Percentiles rank a stretch among this genome's conserved stretches.
These are phyloP conservation scores for Glycine soja DNA, from an alignment of 306 rosid genomes.

Conservation along the genomic window DNA sequence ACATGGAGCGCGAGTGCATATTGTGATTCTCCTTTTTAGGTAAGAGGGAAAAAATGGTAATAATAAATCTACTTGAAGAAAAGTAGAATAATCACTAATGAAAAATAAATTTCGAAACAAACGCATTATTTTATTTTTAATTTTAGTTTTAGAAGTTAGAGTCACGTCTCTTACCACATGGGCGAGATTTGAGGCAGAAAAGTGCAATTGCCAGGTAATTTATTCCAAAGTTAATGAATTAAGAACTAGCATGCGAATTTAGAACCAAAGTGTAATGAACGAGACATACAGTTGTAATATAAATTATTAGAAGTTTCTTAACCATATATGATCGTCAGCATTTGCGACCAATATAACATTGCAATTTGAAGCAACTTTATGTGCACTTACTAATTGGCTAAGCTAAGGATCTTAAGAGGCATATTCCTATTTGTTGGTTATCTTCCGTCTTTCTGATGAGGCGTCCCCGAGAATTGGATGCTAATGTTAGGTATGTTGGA, in stretches of 20 bases:
- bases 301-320: not conserved
- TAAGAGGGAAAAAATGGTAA: not conserved
- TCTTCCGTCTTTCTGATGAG: not conserved
- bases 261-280: not conserved
- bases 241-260: not conserved
- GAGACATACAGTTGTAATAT: not conserved
- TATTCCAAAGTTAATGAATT: not conserved
- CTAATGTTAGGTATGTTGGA: conserved; percentile 41
- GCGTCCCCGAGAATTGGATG: not conserved
- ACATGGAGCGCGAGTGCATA: not conserved
- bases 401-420: too few relatives aligned
- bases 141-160: not conserved
- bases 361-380: conserved; percentile 11
- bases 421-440: not conserved
- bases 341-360: not conserved
- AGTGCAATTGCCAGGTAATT: not conserved
- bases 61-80: not conserved
- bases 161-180: not conserved
- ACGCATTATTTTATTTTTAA: not conserved
- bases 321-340: not conserved
- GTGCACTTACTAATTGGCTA: not conserved
- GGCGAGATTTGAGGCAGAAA: not conserved
- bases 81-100: conserved; percentile 7
- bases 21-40: not conserved
- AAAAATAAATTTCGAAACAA: not conserved